Conservation (phyloP, 768 basidiomycete genomes). For the Kwoniella shandongensis region DNA sequence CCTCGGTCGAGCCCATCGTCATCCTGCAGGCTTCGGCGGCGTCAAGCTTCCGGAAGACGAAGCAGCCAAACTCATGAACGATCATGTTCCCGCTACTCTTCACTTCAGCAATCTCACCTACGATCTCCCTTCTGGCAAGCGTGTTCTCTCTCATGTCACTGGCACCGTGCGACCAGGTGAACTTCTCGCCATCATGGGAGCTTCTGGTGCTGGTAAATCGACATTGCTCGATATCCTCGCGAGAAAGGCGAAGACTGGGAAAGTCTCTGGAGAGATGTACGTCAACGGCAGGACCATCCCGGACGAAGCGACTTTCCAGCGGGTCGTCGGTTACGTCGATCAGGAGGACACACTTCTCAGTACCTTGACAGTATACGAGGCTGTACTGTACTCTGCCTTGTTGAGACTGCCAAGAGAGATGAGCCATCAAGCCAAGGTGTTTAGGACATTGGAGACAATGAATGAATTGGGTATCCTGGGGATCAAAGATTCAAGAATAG, state of each 20-base stretch:
- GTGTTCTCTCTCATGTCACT: constrained; percentile 75
- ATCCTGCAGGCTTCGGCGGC: constrained; percentile 58
- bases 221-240: constrained; percentile 96
- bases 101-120: constrained; percentile 86
- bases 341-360: constrained; percentile 98
- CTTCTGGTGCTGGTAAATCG: constrained; percentile 93
- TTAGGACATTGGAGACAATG: constrained; percentile 90
- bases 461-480: constrained; percentile 89
- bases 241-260: constrained; percentile 78
- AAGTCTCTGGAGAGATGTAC: constrained; percentile 70
- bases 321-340: constrained; percentile 91
- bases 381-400: constrained; percentile 87
- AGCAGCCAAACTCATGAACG: constrained; percentile 80
- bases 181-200: constrained; percentile 94
- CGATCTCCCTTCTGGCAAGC: constrained; percentile 62
- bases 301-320: constrained; percentile 70
- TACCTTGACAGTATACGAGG: constrained; percentile 97
- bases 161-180: constrained; percentile 85
- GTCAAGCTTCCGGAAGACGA: constrained; percentile 69
- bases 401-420: constrained; percentile 89
- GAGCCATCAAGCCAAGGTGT: constrained; percentile 93
- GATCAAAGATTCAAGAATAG: constrained; percentile 86
- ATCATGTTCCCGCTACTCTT: constrained; percentile 91
- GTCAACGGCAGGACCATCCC: constrained; percentile 80
- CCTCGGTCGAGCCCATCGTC: constrained; percentile 69